A percentile compares a stretch with the other conserved stretches of the same genome.
Evolutionary conservation across 495 filamentous ascomycete genomes (phyloP).

Genomic region (Penicillium maclennaniae): DNA sequence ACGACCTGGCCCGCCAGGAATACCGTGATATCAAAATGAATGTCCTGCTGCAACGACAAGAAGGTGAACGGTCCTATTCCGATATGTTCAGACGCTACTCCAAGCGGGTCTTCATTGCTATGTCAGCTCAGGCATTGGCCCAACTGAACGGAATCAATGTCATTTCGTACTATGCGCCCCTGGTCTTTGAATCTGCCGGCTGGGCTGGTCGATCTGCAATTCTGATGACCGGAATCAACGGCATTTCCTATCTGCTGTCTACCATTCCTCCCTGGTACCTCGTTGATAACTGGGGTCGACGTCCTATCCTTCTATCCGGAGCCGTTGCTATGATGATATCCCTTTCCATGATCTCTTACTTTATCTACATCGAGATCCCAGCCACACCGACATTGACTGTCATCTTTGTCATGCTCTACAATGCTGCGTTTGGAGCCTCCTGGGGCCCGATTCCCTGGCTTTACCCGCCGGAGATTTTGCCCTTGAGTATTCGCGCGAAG

Average conservation of each 20-base stretch:
- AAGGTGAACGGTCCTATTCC: conserved; percentile 83
- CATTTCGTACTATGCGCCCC: conserved; percentile 96
- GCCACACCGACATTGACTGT: conserved; percentile 82
- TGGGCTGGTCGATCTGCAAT: conserved; percentile 89
- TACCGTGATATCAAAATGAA: conserved; percentile 99
- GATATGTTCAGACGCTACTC: conserved; percentile 96
- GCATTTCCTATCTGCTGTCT: conserved; percentile 81
- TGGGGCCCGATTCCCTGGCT: conserved; percentile 99
- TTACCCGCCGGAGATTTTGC: conserved; percentile 95
- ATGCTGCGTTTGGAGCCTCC: conserved; percentile 96
- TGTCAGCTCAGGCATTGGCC: conserved; percentile 94
- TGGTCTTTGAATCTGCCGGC: conserved; percentile 93
- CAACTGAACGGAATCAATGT: conserved; percentile 99
- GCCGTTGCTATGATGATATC: conserved; percentile 88
- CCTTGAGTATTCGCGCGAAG: conserved; percentile 94
- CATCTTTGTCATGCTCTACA: conserved; percentile 95
- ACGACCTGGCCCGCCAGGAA: conserved; percentile 84
- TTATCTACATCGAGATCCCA: conserved; percentile 79
- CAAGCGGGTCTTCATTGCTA: conserved; percentile 93
- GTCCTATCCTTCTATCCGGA: conserved; percentile 84
- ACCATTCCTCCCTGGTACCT: conserved; percentile 97
- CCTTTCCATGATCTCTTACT: conserved; percentile 91
- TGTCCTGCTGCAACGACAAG: conserved; percentile 85
- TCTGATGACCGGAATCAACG: conserved; percentile 97
- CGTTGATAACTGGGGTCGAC: conserved; percentile 88